Evolutionary conservation across 805 yeast genomes (phyloP).

Genomic region (Lipomyces starkeyi): DNA sequence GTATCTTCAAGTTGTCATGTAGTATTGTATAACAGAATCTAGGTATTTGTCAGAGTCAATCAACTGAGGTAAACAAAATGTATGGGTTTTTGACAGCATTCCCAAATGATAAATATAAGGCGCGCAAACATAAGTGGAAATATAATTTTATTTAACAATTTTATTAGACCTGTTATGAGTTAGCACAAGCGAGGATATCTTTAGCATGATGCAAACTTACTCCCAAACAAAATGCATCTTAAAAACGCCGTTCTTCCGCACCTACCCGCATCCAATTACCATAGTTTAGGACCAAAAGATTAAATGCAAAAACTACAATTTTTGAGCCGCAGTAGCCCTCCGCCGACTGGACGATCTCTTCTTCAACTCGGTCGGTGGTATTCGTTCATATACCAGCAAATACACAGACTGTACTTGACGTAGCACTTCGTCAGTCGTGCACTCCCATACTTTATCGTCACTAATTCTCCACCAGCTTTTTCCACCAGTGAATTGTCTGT

Average conservation of each 20-base stretch:
- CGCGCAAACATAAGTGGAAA: too few relatives aligned
- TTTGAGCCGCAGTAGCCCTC: not conserved
- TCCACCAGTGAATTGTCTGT: slow-evolving; percentile 30
- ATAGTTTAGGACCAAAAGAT: not conserved
- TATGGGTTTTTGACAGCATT: too few relatives aligned
- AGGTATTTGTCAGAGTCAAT: too few relatives aligned
- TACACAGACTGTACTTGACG: slow-evolving; percentile 79
- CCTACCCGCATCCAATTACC: not conserved
- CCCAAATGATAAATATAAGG: too few relatives aligned
- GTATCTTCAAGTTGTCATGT: too few relatives aligned
- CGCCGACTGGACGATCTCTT: not conserved
- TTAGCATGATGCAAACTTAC: not conserved
- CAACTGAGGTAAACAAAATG: too few relatives aligned
- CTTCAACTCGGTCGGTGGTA: slow-evolving; percentile 2
- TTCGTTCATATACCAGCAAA: slow-evolving; percentile 75
- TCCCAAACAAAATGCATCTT: not conserved
- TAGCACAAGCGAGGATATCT: too few relatives aligned
- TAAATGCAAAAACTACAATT: not conserved
- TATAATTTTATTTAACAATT: too few relatives aligned
- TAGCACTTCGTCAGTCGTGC: slow-evolving; percentile 60
- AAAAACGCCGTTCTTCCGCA: not conserved
- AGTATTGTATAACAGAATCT: too few relatives aligned
- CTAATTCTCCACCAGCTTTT: slow-evolving; percentile 76
- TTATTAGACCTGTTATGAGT: too few relatives aligned
- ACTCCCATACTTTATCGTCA: slow-evolving; percentile 74